A percentile compares a stretch with the other conserved stretches of the same genome.
Conservation (phyloP, 2,329 filamentous ascomycete genomes). For the Metarhizium album region DNA sequence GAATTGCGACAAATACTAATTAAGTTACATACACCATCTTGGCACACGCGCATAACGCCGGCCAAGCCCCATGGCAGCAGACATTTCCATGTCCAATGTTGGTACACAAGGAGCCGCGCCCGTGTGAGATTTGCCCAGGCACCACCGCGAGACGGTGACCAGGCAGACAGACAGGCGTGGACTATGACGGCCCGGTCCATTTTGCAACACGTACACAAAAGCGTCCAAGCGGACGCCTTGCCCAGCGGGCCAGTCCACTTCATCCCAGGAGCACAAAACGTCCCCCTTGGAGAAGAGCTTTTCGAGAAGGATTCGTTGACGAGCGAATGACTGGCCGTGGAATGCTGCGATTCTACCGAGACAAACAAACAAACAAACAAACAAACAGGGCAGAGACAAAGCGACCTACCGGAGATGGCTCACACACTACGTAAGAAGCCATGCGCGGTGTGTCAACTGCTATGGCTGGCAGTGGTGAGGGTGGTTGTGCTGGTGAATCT, state of each 20-base stretch:
- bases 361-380: neutral
- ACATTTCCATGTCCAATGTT: slow-evolving; percentile 22
- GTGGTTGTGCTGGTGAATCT: too few species aligned
- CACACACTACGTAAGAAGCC: neutral
- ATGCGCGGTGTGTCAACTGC: neutral
- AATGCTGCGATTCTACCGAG: slow-evolving; percentile 13
- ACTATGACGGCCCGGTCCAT: slow-evolving; percentile 42
- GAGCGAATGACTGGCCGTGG: slow-evolving; percentile 21
- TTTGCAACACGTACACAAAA: slow-evolving; percentile 27
- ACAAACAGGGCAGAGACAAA: too few species aligned
- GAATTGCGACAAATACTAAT: too few species aligned
- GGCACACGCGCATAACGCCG: too few species aligned
- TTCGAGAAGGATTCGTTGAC: slow-evolving; percentile 24
- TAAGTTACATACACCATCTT: too few species aligned
- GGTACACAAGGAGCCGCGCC: slow-evolving; percentile 42
- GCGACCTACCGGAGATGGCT: neutral
- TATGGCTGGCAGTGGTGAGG: neutral
- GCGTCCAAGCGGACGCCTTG: neutral
- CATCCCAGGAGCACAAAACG: slow-evolving; percentile 26
- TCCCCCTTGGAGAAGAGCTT: slow-evolving; percentile 23
- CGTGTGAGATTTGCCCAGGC: slow-evolving; percentile 22
- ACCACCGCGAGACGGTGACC: slow-evolving; percentile 1
- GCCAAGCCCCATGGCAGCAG: too few species aligned
- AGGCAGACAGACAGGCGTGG: slow-evolving; percentile 31
- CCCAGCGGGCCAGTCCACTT: slow-evolving; percentile 26